Conservation (phyloP, 1,139 yeast genomes). For the Zygosaccharomyces pseudobailii region DNA sequence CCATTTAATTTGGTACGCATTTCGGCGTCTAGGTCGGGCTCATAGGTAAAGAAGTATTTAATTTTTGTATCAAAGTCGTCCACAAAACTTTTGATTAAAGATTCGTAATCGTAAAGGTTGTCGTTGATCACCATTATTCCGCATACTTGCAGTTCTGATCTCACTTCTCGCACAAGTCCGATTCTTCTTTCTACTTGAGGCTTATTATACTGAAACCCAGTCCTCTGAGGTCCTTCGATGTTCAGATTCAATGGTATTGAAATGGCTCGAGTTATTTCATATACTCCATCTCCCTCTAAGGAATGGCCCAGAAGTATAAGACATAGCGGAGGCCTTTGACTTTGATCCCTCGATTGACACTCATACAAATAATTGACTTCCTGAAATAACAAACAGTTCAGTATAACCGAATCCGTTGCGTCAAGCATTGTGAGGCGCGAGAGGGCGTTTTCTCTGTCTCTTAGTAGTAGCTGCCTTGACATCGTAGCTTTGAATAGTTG, state of each 20-base stretch:
- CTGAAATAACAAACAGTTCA: constrained; percentile 7
- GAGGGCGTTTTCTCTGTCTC: neutral
- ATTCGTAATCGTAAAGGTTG: constrained; percentile 10
- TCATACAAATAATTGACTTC: constrained; percentile 21
- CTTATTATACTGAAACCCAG: constrained; percentile 9
- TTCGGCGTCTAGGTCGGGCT: constrained; percentile 8
- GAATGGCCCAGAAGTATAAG: constrained; percentile 15
- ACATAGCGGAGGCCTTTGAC: constrained; percentile 14
- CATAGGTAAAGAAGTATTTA: constrained; percentile 10
- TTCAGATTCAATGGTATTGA: constrained; percentile 7
- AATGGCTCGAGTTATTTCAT: constrained; percentile 5
- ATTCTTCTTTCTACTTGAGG: constrained; percentile 10
- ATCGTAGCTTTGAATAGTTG: neutral
- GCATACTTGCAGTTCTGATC: constrained; percentile 6
- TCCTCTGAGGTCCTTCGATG: neutral
- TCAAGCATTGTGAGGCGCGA: neutral
- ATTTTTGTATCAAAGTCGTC: neutral
- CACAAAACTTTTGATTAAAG: constrained; percentile 3
- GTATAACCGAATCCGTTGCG: constrained; percentile 1
- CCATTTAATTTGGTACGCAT: constrained; percentile 2
- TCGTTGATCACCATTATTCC: constrained; percentile 15
- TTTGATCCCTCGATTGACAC: neutral
- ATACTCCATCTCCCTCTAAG: neutral
- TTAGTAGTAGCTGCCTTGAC: neutral
- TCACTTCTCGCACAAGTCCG: constrained; percentile 9